A percentile compares a stretch with the other conserved stretches of the same genome.
phyloP scores from a whole-genome alignment of 2,329 filamentous ascomycete species.

The Talaromyces pinophilus region DNA sequence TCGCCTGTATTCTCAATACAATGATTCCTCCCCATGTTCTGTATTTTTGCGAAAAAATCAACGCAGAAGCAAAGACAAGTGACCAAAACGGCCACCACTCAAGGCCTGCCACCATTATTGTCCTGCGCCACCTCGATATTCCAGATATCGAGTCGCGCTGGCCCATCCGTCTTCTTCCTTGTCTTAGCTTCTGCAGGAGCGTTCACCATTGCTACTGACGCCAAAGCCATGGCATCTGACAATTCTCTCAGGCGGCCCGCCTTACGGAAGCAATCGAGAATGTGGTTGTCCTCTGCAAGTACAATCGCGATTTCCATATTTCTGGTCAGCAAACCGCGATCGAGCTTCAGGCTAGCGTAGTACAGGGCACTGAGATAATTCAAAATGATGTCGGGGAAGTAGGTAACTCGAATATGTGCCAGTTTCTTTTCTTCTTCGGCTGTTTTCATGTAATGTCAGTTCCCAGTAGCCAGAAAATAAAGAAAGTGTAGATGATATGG shows the following conservation, averaged over 20 bases:
- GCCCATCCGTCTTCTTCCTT: constrained; percentile 41
- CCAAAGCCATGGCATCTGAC: constrained; percentile 72
- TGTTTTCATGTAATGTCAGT: constrained; percentile 27
- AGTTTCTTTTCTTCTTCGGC: constrained; percentile 59
- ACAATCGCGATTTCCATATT: constrained; percentile 85
- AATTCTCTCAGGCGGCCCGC: constrained; percentile 72
- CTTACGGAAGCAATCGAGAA: constrained; percentile 65
- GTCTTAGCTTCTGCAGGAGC: constrained; percentile 46
- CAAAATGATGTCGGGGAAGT: constrained; percentile 82
- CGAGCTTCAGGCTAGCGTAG: constrained; percentile 72
- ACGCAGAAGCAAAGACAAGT: background rate
- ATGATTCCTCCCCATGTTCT: background rate
- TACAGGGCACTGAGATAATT: constrained; percentile 81
- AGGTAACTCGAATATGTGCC: constrained; percentile 67
- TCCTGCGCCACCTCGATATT: constrained; percentile 36
- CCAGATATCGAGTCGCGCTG: constrained; percentile 43
- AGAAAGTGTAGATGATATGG: background rate
- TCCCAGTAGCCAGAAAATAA: background rate
- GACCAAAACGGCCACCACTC: background rate
- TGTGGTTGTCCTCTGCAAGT: constrained; percentile 68
- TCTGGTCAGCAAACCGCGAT: constrained; percentile 74
- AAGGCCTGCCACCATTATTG: constrained; percentile 23
- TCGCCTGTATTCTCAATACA: background rate
- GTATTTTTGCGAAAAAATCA: background rate
- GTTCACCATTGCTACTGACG: constrained; percentile 69